Evolutionary conservation across 139 green algal species (phyloP), one percentile per base, ranked within the genome.

Genomic region (Closterium sp.): DNA sequence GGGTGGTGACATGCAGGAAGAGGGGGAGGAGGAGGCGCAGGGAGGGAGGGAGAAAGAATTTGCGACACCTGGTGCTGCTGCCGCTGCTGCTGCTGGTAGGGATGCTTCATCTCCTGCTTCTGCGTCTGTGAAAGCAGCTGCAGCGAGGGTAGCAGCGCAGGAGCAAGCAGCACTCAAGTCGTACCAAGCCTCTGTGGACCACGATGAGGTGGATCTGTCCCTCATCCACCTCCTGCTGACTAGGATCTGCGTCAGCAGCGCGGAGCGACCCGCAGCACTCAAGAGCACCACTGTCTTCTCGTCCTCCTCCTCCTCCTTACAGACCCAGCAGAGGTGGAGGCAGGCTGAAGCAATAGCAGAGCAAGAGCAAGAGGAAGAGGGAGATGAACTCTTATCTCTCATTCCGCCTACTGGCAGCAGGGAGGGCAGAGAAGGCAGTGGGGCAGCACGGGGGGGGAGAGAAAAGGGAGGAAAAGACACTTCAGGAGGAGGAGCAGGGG

Each of bases 201-300:
- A 91, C 23, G 94, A 96, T 30, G 94, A 95, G 31, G 86, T 98
- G 32, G 97, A 99, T 90, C 95, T 96, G 55, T 97, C 98, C 35
- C 93, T 99, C 87, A 87, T 98, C 33, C 96, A 99, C 94, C 92
- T 94, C 87, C 88, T 99, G 34, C 90, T 99, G 30, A 85, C 30
- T 2, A 93, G 96, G 92, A 97, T 98, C 84, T 93, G 90, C 86
- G 12, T 31, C 35, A 30, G 16, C 83, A 23, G 19, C 3, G 30
- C 28, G 5, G 55, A 76, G 12, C 55, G 55, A 19, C 55, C 55
- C 16, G 55, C 55, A 76, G 55, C 55, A 76, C 55, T 76, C 55
- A 76, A 10, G 16, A 76, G 55, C 55, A 76, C 16, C 55, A 76
- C 7, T 3, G 55, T 12, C 55, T 86, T 86, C 12, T 21, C 83